These are phyloP conservation scores for Stereum hirsutum DNA, from an alignment of 1,284 basidiomycete genomes.

Conservation along the genomic window DNA sequence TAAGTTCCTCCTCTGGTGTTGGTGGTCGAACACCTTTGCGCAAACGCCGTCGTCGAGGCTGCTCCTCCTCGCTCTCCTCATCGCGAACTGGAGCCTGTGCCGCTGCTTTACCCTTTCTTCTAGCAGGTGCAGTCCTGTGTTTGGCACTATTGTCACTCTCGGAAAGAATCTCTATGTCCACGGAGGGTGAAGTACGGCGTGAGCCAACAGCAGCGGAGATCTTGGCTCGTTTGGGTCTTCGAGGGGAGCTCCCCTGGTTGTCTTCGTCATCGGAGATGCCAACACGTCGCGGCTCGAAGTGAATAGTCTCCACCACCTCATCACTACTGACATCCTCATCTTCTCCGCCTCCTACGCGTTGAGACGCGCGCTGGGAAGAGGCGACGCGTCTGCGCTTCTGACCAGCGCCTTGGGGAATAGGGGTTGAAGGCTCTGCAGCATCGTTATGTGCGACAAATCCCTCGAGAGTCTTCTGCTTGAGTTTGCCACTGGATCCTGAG, in stretches of 20 bases:
- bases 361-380: neutral
- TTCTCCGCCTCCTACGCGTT: no score
- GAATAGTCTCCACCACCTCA: slow-evolving; percentile 41
- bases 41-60: slow-evolving; percentile 32
- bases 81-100: slow-evolving; percentile 1
- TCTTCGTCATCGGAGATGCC: slow-evolving; percentile 23
- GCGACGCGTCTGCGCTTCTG: no score
- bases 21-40: slow-evolving; percentile 36
- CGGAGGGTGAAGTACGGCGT: neutral
- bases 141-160: slow-evolving; percentile 9
- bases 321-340: slow-evolving; percentile 28
- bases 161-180: neutral
- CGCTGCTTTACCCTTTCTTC: slow-evolving; percentile 16
- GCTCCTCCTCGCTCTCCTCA: slow-evolving; percentile 14
- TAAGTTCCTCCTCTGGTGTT: slow-evolving; percentile 35
- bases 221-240: slow-evolving; percentile 23
- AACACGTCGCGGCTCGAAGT: slow-evolving; percentile 30
- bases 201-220: neutral
- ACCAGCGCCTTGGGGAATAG: no score
- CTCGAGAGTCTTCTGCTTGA: no score
- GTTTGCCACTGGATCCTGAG: no score
- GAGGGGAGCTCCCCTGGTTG: slow-evolving; percentile 20
- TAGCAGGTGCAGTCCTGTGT: slow-evolving; percentile 9
- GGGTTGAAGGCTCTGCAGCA: no score
- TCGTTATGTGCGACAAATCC: no score